These are phyloP conservation scores for Blastobotrys indianensis DNA, from an alignment of 1,139 yeast genomes.

Conservation along the genomic window DNA sequence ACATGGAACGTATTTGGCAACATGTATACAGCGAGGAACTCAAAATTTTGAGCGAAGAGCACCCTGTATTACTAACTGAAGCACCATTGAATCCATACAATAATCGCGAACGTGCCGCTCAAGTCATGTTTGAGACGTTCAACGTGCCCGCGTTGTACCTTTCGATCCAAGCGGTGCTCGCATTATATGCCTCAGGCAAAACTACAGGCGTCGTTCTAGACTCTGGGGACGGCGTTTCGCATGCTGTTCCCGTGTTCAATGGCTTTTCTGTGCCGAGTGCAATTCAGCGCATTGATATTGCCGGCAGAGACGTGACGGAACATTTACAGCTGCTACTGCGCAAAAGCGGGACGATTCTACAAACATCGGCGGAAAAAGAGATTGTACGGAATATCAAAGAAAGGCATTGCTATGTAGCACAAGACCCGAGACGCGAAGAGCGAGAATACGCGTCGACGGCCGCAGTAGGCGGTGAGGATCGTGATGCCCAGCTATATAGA, in stretches of 20 bases:
- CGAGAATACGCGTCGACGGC: constrained; percentile 38
- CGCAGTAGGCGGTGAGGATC: constrained; percentile 1
- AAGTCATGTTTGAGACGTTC: constrained; percentile 75
- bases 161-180: constrained; percentile 75
- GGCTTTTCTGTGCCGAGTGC: constrained; percentile 78
- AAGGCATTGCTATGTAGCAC: constrained; percentile 60
- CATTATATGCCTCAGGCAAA: constrained; percentile 82
- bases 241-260: constrained; percentile 82
- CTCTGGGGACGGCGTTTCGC: constrained; percentile 88
- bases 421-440: constrained; percentile 66
- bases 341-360: constrained; percentile 56
- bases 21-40: constrained; percentile 56
- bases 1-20: constrained; percentile 74
- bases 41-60: constrained; percentile 74
- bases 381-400: constrained; percentile 77
- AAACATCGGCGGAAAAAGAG: constrained; percentile 74
- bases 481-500: constrained; percentile 36
- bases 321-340: constrained; percentile 63
- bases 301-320: constrained; percentile 82
- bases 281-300: constrained; percentile 69
- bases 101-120: constrained; percentile 70
- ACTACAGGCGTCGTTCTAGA: constrained; percentile 89
- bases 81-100: constrained; percentile 76
- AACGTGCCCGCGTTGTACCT: constrained; percentile 83
- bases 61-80: constrained; percentile 82